Evolutionary conservation across 2,329 filamentous ascomycete genomes (phyloP).

Genomic region (Dactylella cylindrospora): DNA sequence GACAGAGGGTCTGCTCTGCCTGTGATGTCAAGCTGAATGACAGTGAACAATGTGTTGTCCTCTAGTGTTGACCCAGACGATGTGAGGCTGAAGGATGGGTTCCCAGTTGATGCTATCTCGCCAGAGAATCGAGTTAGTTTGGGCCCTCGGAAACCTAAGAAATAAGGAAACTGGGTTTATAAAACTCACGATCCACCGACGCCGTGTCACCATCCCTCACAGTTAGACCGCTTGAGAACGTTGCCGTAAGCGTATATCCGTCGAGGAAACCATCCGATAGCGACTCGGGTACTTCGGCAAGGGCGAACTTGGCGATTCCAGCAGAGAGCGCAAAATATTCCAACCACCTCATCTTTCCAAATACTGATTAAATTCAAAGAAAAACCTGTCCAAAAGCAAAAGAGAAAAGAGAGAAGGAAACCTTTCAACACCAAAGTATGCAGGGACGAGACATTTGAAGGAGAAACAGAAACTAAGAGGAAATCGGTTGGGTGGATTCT

Average conservation of each 20-base stretch:
- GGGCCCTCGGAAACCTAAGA: no score
- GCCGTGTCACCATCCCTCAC: conserved; percentile 20
- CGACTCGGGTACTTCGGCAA: conserved; percentile 23
- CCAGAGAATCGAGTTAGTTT: no score
- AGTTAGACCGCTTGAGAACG: conserved; percentile 26
- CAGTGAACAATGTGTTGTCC: conserved; percentile 36
- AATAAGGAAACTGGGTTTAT: background rate
- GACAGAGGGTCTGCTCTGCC: conserved; percentile 22
- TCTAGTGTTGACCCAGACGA: conserved; percentile 16
- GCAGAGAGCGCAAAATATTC: conserved; percentile 25
- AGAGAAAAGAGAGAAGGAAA: no score
- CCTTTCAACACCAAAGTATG: no score
- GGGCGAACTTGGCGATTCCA: conserved; percentile 21
- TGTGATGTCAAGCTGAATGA: conserved; percentile 37
- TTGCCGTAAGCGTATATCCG: conserved; percentile 28
- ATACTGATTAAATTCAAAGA: no score
- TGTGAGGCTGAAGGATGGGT: conserved; percentile 29
- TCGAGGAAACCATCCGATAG: conserved; percentile 32
- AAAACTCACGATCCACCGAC: conserved; percentile 32
- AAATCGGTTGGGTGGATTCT: background rate
- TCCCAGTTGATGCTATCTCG: conserved; percentile 23
- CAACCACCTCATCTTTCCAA: conserved; percentile 43
- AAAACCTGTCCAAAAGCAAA: no score
- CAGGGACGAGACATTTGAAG: conserved; percentile 8
- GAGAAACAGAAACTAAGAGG: background rate